phyloP scores from a whole-genome alignment of 2,329 filamentous ascomycete genomes.

The Xylaria sp. region DNA sequence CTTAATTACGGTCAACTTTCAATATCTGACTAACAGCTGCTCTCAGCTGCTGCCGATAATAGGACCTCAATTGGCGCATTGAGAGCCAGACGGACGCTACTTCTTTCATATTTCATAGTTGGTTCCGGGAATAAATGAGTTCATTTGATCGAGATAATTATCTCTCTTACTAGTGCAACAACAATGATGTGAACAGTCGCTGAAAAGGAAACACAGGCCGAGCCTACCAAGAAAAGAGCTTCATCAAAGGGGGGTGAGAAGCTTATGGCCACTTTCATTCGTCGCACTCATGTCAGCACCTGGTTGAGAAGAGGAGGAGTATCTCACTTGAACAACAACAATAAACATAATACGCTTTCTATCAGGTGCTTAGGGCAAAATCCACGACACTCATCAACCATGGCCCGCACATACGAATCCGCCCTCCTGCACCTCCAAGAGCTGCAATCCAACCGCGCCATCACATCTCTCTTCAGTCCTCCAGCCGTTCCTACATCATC shows the following conservation, averaged over 20 bases:
- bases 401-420: conserved; percentile 64
- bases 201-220: neutral
- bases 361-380: neutral
- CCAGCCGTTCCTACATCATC: conserved; percentile 54
- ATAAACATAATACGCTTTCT: neutral
- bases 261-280: conserved; percentile 26
- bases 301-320: neutral
- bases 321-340: neutral
- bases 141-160: neutral
- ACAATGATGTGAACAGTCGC: neutral
- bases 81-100: neutral
- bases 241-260: conserved; percentile 3
- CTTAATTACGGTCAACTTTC: too few relatives aligned
- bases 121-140: neutral
- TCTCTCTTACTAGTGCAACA: neutral
- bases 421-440: conserved; percentile 80
- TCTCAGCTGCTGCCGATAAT: conserved; percentile 22
- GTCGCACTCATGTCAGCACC: conserved; percentile 3
- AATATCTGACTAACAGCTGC: too few relatives aligned
- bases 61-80: neutral
- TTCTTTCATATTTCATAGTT: neutral
- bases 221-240: conserved; percentile 1
- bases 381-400: conserved; percentile 26
- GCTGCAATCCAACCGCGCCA: conserved; percentile 81
- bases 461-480: conserved; percentile 63